These are phyloP conservation scores for Russula emetica DNA, from an alignment of 768 basidiomycete species.

Conservation along the genomic window DNA sequence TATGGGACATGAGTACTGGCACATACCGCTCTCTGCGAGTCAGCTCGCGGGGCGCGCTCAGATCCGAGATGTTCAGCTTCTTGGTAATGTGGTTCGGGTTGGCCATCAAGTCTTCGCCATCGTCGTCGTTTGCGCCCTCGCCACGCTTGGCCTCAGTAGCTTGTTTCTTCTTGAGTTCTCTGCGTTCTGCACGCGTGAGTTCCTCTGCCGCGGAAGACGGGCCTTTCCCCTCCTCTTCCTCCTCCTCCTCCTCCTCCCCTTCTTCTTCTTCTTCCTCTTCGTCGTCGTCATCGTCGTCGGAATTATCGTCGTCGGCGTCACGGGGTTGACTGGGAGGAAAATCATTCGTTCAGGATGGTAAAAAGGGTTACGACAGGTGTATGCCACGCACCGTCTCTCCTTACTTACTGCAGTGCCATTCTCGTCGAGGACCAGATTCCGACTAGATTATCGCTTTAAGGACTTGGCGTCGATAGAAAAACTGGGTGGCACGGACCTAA, in stretches of 20 bases:
- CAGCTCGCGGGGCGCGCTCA: conserved; percentile 58
- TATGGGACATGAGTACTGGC: background rate
- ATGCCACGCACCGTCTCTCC: conserved; percentile 26
- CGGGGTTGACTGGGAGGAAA: conserved; percentile 11
- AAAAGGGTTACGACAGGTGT: background rate
- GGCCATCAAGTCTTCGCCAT: conserved; percentile 64
- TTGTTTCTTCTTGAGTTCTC: conserved; percentile 82
- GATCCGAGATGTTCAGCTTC: conserved; percentile 72
- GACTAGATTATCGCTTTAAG: conserved; percentile 22
- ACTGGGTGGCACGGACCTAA: conserved; percentile 31
- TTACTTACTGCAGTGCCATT: conserved; percentile 32
- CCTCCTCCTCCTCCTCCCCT: conserved; percentile 45
- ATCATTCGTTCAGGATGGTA: conserved; percentile 4
- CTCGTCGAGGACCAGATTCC: conserved; percentile 30
- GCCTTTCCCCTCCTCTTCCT: conserved; percentile 34
- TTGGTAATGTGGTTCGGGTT: conserved; percentile 75
- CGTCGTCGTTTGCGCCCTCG: conserved; percentile 30
- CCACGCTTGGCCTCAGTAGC: conserved; percentile 17
- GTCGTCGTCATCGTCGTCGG: conserved; percentile 37
- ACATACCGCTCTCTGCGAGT: conserved; percentile 61
- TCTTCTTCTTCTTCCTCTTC: too few species aligned
- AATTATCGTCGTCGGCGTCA: conserved; percentile 32
- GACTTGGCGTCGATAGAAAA: conserved; percentile 15
- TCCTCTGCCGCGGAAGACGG: conserved; percentile 38
- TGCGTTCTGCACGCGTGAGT: conserved; percentile 65